Conservation (phyloP, 805 yeast species). For the Nakazawaea ernobii region DNA sequence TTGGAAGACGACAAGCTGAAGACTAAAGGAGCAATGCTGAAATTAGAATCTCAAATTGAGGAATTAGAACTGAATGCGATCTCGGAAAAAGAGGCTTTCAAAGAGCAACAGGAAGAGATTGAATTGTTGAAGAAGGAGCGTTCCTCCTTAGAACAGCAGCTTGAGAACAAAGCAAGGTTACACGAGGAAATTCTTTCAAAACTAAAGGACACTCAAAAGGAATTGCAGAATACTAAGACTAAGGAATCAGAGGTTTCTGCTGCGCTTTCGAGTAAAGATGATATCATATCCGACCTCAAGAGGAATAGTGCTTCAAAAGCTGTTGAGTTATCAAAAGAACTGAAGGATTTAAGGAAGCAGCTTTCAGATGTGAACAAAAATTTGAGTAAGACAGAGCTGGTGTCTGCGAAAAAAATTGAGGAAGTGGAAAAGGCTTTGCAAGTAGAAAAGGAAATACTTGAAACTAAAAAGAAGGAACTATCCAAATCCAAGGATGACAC, state of each 20-base stretch:
- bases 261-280: not conserved
- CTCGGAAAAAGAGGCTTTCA: not conserved
- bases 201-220: constrained; percentile 9
- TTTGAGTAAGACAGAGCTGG: no score
- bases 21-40: constrained; percentile 10
- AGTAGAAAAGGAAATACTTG: no score
- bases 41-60: constrained; percentile 11
- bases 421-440: no score
- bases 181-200: constrained; percentile 3
- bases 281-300: not conserved
- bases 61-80: constrained; percentile 1
- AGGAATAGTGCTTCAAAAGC: not conserved
- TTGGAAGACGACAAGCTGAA: constrained; percentile 31
- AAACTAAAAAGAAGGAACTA: no score
- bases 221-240: not conserved
- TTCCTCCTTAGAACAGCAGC: constrained; percentile 3
- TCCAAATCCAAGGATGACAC: no score
- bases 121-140: constrained; percentile 2
- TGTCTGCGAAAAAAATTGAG: no score
- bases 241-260: not conserved
- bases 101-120: not conserved
- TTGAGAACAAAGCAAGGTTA: constrained; percentile 9
- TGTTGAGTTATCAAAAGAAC: not conserved
- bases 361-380: no score
- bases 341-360: not conserved